These are phyloP conservation scores for Pestalotiopsis sp. DNA, from an alignment of 2,329 filamentous ascomycete genomes.

Conservation along the genomic window DNA sequence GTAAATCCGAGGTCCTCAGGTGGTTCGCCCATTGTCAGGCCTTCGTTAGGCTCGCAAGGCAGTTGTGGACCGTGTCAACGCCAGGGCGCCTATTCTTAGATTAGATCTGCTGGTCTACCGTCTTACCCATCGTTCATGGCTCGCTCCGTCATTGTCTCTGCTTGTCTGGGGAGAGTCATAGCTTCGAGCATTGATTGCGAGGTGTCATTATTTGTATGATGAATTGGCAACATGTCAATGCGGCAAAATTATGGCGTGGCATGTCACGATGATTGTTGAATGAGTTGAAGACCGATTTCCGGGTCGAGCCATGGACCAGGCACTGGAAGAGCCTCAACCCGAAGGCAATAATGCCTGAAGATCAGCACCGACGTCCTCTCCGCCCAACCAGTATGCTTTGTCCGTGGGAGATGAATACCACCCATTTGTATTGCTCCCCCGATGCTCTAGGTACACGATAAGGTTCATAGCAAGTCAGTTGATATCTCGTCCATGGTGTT, in stretches of 20 bases:
- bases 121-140: neutral
- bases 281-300: neutral
- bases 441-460: no score
- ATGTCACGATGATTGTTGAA: neutral
- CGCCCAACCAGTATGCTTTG: no score
- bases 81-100: conserved; percentile 4
- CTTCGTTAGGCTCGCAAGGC: conserved; percentile 1
- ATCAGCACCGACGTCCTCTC: no score
- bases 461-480: no score
- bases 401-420: no score
- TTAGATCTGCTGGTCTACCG: neutral
- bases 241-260: neutral
- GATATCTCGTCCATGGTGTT: neutral
- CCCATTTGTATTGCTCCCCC: no score
- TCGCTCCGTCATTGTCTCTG: neutral
- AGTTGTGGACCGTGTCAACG: neutral
- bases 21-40: neutral
- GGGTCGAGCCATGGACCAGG: neutral
- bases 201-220: neutral
- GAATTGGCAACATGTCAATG: neutral
- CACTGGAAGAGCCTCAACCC: neutral
- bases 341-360: no score
- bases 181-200: neutral
- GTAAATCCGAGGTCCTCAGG: neutral
- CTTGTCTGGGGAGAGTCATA: neutral